phyloP scores from a whole-genome alignment of 805 yeast species.

The Ogataea paraovalis region DNA sequence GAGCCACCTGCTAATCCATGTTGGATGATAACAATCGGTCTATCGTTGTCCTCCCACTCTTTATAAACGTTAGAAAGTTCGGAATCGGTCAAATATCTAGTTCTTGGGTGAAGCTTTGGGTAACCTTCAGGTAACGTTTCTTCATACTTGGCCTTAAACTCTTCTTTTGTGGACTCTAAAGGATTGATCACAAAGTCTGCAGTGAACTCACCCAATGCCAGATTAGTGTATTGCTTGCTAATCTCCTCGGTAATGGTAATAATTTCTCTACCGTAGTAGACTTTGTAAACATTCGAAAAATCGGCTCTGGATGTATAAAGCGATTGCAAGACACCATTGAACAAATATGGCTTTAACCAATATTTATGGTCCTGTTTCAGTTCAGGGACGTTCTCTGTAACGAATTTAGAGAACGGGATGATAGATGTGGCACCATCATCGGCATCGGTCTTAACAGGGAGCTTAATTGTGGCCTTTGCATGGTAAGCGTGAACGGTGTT shows the following conservation, averaged over 20 bases:
- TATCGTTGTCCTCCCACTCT: slow-evolving; percentile 33
- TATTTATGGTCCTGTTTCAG: slow-evolving; percentile 35
- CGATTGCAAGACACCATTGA: slow-evolving; percentile 48
- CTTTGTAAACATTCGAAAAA: slow-evolving; percentile 37
- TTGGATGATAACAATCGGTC: slow-evolving; percentile 57
- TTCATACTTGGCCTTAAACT: slow-evolving; percentile 28
- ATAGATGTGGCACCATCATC: slow-evolving; percentile 8
- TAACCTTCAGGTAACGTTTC: slow-evolving; percentile 47
- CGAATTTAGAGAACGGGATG: slow-evolving; percentile 33
- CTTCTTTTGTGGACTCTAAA: slow-evolving; percentile 17
- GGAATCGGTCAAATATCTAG: slow-evolving; percentile 51
- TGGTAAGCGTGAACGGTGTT: slow-evolving; percentile 27
- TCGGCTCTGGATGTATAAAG: slow-evolving; percentile 44
- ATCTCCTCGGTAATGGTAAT: slow-evolving; percentile 30
- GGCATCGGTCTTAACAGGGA: slow-evolving; percentile 17
- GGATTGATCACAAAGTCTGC: slow-evolving; percentile 44
- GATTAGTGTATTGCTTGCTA: slow-evolving; percentile 12
- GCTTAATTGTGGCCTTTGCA: slow-evolving; percentile 20
- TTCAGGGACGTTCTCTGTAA: slow-evolving; percentile 38
- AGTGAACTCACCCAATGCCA: slow-evolving; percentile 39
- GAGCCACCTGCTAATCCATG: slow-evolving; percentile 84
- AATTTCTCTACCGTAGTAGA: slow-evolving; percentile 43
- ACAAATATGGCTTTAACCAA: slow-evolving; percentile 42
- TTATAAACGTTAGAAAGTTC: slow-evolving; percentile 36
- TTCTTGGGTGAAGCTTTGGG: slow-evolving; percentile 66